Conservation (phyloP, 306 rosid species). For the Acacia melanoxylon region DNA sequence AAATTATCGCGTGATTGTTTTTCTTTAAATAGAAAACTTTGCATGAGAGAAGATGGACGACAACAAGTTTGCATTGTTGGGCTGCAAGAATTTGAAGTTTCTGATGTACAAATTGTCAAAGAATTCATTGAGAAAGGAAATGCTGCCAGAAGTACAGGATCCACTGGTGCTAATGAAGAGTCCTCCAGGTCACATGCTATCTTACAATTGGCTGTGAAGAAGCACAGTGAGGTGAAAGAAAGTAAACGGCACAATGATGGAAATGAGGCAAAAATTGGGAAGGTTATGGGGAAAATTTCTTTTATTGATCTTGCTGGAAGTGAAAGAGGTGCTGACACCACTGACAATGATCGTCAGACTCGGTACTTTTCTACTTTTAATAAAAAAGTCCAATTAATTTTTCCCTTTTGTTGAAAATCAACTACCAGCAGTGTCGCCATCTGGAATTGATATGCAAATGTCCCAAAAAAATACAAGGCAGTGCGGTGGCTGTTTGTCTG, state of each 20-base stretch:
- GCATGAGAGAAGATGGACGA: conserved; percentile 97
- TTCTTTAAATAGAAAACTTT: conserved; percentile 70
- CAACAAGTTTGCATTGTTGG: conserved; percentile 99
- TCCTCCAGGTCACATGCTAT: conserved; percentile 99
- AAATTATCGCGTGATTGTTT: conserved; percentile 14
- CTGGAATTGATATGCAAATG: conserved; percentile 2
- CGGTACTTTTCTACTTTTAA: conserved; percentile 46
- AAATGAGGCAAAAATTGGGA: conserved; percentile 80
- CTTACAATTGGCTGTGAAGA: conserved; percentile 85
- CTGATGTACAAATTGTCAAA: conserved; percentile 88
- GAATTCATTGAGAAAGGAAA: conserved; percentile 93
- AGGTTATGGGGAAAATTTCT: conserved; percentile 93
- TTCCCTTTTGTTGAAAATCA: not conserved
- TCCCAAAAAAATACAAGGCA: not conserved
- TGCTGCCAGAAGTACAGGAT: conserved; percentile 96
- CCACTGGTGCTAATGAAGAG: conserved; percentile 99
- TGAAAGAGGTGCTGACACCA: conserved; percentile 99
- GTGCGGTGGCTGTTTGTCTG: not conserved
- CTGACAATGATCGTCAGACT: conserved; percentile 98
- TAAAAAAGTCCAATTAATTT: not conserved
- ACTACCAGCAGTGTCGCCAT: conserved; percentile 12
- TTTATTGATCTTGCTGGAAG: conserved; percentile 99
- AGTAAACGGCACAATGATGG: conserved; percentile 73
- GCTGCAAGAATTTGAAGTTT: conserved; percentile 99
- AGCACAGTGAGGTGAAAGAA: conserved; percentile 82